phyloP scores from a whole-genome alignment of 768 basidiomycete genomes.

The Saitozyma sp. region DNA sequence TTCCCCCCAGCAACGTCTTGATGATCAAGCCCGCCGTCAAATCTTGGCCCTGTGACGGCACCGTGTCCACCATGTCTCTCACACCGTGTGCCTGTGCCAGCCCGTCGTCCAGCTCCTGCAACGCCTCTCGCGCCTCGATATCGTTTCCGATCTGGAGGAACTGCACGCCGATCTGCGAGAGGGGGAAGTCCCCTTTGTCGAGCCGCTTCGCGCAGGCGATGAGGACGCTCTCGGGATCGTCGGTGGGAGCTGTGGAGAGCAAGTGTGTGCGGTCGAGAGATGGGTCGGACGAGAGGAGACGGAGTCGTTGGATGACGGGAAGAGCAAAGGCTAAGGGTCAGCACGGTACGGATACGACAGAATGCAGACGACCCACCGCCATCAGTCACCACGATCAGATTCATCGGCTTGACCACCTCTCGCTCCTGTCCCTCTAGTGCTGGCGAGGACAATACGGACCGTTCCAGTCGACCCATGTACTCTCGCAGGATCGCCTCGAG shows the following conservation, averaged over 20 bases:
- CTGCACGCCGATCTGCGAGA: conserved; percentile 67
- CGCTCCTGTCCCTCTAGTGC: conserved; percentile 8
- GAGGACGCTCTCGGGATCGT: conserved; percentile 53
- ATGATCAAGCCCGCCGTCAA: conserved; percentile 59
- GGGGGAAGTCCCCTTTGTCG: conserved; percentile 59
- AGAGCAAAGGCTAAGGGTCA: conserved; percentile 33
- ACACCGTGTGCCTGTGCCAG: conserved; percentile 54
- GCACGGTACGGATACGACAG: background rate
- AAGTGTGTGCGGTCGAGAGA: conserved; percentile 10
- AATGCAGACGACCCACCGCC: conserved; percentile 30
- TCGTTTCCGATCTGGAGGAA: conserved; percentile 68
- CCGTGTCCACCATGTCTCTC: conserved; percentile 73
- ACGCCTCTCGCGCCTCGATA: conserved; percentile 52
- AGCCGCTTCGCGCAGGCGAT: conserved; percentile 56
- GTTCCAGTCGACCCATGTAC: conserved; percentile 43
- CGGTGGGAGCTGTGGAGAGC: conserved; percentile 54
- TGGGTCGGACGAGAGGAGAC: conserved; percentile 3
- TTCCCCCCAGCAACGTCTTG: conserved; percentile 68
- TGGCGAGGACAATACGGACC: conserved; percentile 9
- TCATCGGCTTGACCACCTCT: conserved; percentile 45
- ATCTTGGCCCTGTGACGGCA: conserved; percentile 57
- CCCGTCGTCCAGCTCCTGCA: conserved; percentile 65
- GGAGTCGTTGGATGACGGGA: conserved; percentile 19
- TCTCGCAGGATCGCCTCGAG: conserved; percentile 42
- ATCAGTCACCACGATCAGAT: conserved; percentile 44